Evolutionary conservation across 106 monocot genomes (phyloP), one percentile per base, ranked within the genome.

Genomic region (Posidonia australis): DNA sequence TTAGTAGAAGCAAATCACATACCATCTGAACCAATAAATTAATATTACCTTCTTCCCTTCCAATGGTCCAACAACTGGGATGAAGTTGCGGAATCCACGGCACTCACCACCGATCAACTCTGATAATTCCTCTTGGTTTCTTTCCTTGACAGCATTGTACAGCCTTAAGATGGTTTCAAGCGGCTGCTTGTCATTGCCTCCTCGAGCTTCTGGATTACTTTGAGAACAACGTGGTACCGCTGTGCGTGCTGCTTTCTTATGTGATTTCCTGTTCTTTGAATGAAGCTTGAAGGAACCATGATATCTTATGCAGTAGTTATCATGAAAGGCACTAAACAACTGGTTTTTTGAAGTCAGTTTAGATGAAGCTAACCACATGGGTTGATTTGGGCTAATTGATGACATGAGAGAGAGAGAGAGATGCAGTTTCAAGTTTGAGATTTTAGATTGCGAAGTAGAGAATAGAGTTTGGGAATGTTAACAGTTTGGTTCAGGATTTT

Each of bases 121-220:
- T 2, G 66, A 66, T 25, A 66, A 18, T 13, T 25, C 51, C n/a
- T 66, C 51, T 9, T 51, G 17, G 26, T 52, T 29, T 25, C 30
- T 66, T 9, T 36, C 51, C 51, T 66, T 66, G 31, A 66, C 28
- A 28, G 66, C 49, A 29, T 43, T 66, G 66, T 52, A 31, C 10
- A 66, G 21, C 10, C 49, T 66, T 44, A 51, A 26, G 30, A 66
- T 19, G 17, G 31, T 52, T 16, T 66, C 66, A 44, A 66, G 66
- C 2, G 49, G 28, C 28, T 52, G 66, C 11, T 49, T 30, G 51
- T 66, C 51, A 26, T 13, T 27, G 13, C 18, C 47, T 22, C 25
- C 64, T 10, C 23, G 6, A 25, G 5, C 64, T 4, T 10, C 47
- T 27, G 45, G 13, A 23, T 22, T 13, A 43, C 42, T 43, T n/a